Conservation (phyloP, 306 rosid genomes). For the Cucumis cinereus region DNA sequence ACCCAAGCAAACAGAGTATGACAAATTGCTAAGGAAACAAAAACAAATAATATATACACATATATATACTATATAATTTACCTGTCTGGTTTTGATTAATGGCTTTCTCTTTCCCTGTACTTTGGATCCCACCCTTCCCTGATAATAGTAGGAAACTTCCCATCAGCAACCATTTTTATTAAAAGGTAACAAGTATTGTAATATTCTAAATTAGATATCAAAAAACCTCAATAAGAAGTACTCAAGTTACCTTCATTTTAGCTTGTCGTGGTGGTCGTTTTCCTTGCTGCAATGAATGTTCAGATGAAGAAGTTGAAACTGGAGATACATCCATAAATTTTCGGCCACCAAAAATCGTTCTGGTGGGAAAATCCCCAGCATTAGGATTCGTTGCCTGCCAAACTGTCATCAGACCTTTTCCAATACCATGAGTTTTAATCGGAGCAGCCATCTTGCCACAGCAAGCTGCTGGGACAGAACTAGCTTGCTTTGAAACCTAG, state of each 20-base stretch:
- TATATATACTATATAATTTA: slow-evolving; percentile 4
- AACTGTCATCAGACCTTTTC: slow-evolving; percentile 94
- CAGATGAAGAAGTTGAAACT: slow-evolving; percentile 22
- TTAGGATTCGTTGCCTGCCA: slow-evolving; percentile 83
- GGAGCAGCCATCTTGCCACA: slow-evolving; percentile 19
- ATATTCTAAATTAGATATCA: not conserved
- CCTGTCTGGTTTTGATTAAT: slow-evolving; percentile 36
- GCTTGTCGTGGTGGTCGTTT: slow-evolving; percentile 31
- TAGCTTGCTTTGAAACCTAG: slow-evolving; percentile 41
- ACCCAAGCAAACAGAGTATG: slow-evolving; percentile 6
- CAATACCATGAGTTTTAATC: slow-evolving; percentile 60
- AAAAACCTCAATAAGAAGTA: not conserved
- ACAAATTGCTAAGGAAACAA: not conserved
- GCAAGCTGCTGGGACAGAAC: slow-evolving; percentile 12
- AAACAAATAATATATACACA: not conserved
- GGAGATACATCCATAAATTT: slow-evolving; percentile 14
- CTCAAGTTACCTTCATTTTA: slow-evolving; percentile 31
- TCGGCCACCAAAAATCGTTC: slow-evolving; percentile 26
- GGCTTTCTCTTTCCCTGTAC: slow-evolving; percentile 46
- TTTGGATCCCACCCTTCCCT: slow-evolving; percentile 45
- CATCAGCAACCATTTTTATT: slow-evolving; percentile 16
- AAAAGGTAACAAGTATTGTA: slow-evolving; percentile 5
- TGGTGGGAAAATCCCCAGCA: slow-evolving; percentile 40
- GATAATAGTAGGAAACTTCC: slow-evolving; percentile 20
- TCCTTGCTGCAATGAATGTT: slow-evolving; percentile 14